A percentile compares a stretch with the other conserved stretches of the same genome.
phyloP scores from a whole-genome alignment of 306 rosid genomes.

The Casuarina equisetifolia region DNA sequence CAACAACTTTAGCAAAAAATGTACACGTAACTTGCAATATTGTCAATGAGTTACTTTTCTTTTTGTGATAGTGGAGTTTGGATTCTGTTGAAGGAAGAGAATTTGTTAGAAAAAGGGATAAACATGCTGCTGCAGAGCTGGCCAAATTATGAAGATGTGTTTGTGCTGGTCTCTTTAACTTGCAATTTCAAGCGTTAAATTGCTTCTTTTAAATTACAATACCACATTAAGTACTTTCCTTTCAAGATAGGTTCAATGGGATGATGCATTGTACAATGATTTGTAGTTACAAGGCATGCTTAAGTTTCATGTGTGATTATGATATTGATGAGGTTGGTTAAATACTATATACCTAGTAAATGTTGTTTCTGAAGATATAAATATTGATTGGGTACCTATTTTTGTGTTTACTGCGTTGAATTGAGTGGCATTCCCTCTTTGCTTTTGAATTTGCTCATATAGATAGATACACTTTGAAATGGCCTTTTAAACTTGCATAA shows the following conservation, averaged over 20 bases:
- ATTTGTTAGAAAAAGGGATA: constrained; percentile 86
- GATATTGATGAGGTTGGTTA: neutral
- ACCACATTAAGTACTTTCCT: neutral
- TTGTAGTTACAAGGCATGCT: neutral
- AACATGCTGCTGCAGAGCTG: constrained; percentile 92
- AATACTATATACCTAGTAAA: neutral
- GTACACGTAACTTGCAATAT: no score
- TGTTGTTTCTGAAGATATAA: neutral
- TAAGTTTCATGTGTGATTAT: neutral
- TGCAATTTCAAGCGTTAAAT: neutral
- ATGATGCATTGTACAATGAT: neutral
- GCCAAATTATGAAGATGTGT: constrained; percentile 79
- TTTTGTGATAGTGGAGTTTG: constrained; percentile 72
- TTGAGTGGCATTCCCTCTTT: no score
- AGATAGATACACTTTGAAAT: no score
- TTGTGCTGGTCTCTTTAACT: constrained; percentile 56
- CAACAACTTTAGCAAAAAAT: no score
- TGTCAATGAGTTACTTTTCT: constrained; percentile 16
- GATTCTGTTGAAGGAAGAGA: constrained; percentile 85
- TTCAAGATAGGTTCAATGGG: neutral
- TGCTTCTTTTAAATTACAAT: neutral
- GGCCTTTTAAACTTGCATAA: no score
- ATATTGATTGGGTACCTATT: neutral
- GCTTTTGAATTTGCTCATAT: no score
- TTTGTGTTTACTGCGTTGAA: no score